phyloP scores from a whole-genome alignment of 1,139 yeast genomes.

The Yamadazyma mexicana region DNA sequence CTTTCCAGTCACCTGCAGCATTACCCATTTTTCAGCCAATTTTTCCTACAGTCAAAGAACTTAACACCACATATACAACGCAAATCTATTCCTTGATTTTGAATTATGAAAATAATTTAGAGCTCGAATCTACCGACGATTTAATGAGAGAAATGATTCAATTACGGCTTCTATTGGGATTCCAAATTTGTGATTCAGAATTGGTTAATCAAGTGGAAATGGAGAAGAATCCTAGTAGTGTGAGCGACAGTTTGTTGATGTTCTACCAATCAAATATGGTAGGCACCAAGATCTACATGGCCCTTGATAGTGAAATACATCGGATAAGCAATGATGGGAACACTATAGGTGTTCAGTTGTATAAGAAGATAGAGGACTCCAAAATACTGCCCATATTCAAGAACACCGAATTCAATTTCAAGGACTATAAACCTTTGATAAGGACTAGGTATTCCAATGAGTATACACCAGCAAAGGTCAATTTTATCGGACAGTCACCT shows the following conservation, averaged over 20 bases:
- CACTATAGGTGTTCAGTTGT: conserved; percentile 74
- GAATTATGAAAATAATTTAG: conserved; percentile 53
- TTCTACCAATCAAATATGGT: conserved; percentile 41
- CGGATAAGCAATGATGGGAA: conserved; percentile 74
- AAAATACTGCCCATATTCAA: conserved; percentile 14
- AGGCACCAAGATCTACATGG: conserved; percentile 69
- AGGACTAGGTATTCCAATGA: conserved; percentile 76
- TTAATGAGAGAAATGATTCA: conserved; percentile 87
- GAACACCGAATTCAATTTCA: conserved; percentile 25
- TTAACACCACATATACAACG: conserved; percentile 60
- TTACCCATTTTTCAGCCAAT: conserved; percentile 77
- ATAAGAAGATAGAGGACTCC: conserved; percentile 30
- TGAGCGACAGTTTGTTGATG: conserved; percentile 42
- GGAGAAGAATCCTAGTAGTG: conserved; percentile 60
- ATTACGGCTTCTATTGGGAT: conserved; percentile 78
- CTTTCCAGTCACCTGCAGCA: conserved; percentile 90
- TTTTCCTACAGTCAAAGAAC: conserved; percentile 70
- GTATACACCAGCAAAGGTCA: conserved; percentile 60
- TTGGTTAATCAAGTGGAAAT: conserved; percentile 65
- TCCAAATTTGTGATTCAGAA: conserved; percentile 81
- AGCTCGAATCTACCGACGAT: conserved; percentile 55
- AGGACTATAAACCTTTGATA: conserved; percentile 53
- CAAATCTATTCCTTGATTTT: conserved; percentile 65
- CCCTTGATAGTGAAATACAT: conserved; percentile 82
- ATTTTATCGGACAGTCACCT: conserved; percentile 54